Base-by-base conservation (phyloP, 1,139 yeast genomes). In the Hyphopichia wangnamkhiaoensis region DNA sequence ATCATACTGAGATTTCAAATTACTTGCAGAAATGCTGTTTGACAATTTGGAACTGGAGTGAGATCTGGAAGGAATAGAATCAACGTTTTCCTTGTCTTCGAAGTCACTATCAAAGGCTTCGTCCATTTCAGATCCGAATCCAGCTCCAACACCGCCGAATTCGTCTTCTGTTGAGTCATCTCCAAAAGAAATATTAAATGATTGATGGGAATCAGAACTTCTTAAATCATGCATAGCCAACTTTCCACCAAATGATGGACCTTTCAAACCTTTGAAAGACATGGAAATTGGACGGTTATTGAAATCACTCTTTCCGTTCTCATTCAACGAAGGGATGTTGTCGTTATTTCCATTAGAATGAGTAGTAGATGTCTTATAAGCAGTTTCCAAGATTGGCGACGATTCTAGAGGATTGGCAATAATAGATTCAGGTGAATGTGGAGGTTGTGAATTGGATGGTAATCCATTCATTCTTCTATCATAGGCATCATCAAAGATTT, bases 261-360 rank as follows among this genome's bases (percentile, higher is more conserved):
- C 84, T 40, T 65, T 72, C 42, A 82, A 59, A 0, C 89, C 89
- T 48, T 75, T 74, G 59, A 81, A 82, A 1, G 89, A 81, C 84
- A 80, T 76, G 2, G 87, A 80, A 5, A 81, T 66, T 12, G 87
- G 87, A 44, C 88, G 65, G 34, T 59, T 55, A 21, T 55, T 56
- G 37, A 40, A 42, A 7, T 41, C 37, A 18, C 42, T 40, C 19
- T 37, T 49, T 2, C 55, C 55, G 23, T 50, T 35, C 12, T 42
- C 46, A 21, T 40, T 37, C n/a, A 42, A 25, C 24, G 31, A 33
- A 10, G 48, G 50, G 5, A 46, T 31, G 35, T 41, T 45, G n/a
- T 26, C 26, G 10, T 5, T 18, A 17, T 40, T 27, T 28, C 32
- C 16, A 14, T 37, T 20, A 7, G 48, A 39, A 16, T 30, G 35